Evolutionary conservation across 1,284 basidiomycete species (phyloP).

Genomic region (Waitea zeae): DNA sequence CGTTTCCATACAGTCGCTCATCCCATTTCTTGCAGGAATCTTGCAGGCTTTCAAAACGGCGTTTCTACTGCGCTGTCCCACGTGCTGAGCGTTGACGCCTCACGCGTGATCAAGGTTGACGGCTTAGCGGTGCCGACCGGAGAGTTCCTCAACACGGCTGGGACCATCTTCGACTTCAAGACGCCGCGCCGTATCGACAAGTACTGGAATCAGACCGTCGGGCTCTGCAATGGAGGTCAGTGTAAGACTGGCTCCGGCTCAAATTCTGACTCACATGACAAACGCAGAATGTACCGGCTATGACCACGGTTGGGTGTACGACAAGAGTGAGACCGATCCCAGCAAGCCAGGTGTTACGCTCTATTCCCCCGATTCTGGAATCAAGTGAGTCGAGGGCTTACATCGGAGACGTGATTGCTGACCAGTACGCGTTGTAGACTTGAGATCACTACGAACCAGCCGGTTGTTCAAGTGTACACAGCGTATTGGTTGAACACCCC

Average conservation of each 20-base stretch:
- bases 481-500: constrained; percentile 24
- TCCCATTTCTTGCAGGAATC: constrained; percentile 20
- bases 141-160: constrained; percentile 20
- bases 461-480: constrained; percentile 30
- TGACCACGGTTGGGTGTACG: constrained; percentile 29
- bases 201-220: constrained; percentile 22
- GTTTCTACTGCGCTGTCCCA: constrained; percentile 27
- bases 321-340: constrained; percentile 13
- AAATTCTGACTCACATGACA: neutral
- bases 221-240: constrained; percentile 21
- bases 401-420: constrained; percentile 2
- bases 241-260: neutral
- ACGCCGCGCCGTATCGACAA: constrained; percentile 20
- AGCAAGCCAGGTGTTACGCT: constrained; percentile 13
- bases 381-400: constrained; percentile 17
- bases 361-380: constrained; percentile 28
- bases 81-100: constrained; percentile 22
- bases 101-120: constrained; percentile 25
- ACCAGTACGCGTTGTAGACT: constrained; percentile 16
- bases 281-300: constrained; percentile 21
- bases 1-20: neutral
- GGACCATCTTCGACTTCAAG: constrained; percentile 28
- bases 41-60: constrained; percentile 33
- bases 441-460: constrained; percentile 32
- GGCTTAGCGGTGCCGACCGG: constrained; percentile 31